phyloP scores from a whole-genome alignment of 2,329 filamentous ascomycete genomes.

The Claviceps sp. region DNA sequence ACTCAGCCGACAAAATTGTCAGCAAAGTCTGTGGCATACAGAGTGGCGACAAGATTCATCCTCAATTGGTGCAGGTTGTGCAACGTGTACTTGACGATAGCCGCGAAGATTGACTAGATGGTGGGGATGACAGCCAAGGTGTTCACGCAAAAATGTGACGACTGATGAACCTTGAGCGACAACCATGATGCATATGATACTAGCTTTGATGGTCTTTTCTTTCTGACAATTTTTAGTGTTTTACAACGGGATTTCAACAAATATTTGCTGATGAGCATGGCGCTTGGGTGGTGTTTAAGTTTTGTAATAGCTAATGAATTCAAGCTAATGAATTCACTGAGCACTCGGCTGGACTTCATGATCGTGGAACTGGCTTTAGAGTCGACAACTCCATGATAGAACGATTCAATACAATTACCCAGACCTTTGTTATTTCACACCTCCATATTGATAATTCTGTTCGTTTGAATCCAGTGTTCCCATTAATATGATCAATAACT shows the following conservation, averaged over 20 bases:
- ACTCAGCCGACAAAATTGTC: slow-evolving; percentile 61
- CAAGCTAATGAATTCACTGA: neutral
- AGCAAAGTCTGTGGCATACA: slow-evolving; percentile 72
- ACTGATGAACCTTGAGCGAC: slow-evolving; percentile 1
- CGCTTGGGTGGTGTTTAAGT: slow-evolving; percentile 10
- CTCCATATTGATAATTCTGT: too few species aligned
- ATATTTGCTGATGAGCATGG: slow-evolving; percentile 10
- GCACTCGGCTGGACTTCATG: neutral
- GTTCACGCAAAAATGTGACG: slow-evolving; percentile 4
- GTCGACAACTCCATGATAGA: slow-evolving; percentile 4
- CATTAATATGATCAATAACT: too few species aligned
- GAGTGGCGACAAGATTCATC: slow-evolving; percentile 61
- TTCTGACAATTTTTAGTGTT: neutral
- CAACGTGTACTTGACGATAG: slow-evolving; percentile 65
- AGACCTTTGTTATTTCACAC: too few species aligned
- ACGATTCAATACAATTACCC: slow-evolving; percentile 1
- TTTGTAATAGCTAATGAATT: neutral
- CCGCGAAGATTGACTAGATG: slow-evolving; percentile 27
- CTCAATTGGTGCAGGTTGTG: slow-evolving; percentile 62
- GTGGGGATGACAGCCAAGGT: neutral
- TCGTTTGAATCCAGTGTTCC: too few species aligned
- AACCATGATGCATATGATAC: slow-evolving; percentile 6
- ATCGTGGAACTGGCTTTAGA: neutral
- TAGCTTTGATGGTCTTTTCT: slow-evolving; percentile 1
- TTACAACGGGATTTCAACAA: neutral